A percentile compares a stretch with the other conserved stretches of the same genome.
These are phyloP conservation scores for Metschnikowia lochheadii DNA, from an alignment of 805 yeast genomes.

Conservation along the genomic window DNA sequence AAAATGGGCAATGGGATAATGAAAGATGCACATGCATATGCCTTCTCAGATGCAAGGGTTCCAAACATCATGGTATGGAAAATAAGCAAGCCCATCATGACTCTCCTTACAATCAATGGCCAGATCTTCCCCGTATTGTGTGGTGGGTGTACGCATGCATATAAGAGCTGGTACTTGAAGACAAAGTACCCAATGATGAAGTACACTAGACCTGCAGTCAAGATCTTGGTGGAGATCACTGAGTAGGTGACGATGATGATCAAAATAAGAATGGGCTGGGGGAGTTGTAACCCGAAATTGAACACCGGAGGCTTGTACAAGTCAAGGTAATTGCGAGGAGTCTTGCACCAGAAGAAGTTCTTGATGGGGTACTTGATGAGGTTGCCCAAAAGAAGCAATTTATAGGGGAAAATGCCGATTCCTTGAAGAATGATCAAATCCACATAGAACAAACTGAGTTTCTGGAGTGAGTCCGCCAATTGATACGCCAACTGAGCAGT, in stretches of 20 bases:
- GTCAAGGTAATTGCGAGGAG: slow-evolving; percentile 77
- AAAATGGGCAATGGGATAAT: slow-evolving; percentile 73
- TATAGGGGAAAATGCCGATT: slow-evolving; percentile 85
- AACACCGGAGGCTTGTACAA: slow-evolving; percentile 85
- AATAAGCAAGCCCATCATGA: slow-evolving; percentile 71
- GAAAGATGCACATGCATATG: slow-evolving; percentile 67
- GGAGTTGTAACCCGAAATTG: slow-evolving; percentile 86
- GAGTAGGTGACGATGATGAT: slow-evolving; percentile 84
- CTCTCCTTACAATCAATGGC: slow-evolving; percentile 84
- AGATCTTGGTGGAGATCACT: slow-evolving; percentile 81
- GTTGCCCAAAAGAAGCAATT: slow-evolving; percentile 75
- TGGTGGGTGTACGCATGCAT: slow-evolving; percentile 90
- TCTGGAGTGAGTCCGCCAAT: slow-evolving; percentile 75
- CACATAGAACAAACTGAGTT: slow-evolving; percentile 81
- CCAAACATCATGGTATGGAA: slow-evolving; percentile 95
- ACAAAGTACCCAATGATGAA: slow-evolving; percentile 84
- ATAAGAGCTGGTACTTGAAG: slow-evolving; percentile 84
- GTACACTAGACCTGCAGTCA: slow-evolving; percentile 79
- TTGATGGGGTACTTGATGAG: slow-evolving; percentile 62
- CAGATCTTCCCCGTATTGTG: slow-evolving; percentile 96
- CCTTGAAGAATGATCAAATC: slow-evolving; percentile 81
- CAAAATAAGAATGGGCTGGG: slow-evolving; percentile 84
- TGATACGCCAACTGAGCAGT: slow-evolving; percentile 86
- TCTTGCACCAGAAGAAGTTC: slow-evolving; percentile 58
- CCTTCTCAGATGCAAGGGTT: slow-evolving; percentile 74